Conservation (phyloP, 1,284 basidiomycete species). For the Pseudozyma tsukubaensis region DNA sequence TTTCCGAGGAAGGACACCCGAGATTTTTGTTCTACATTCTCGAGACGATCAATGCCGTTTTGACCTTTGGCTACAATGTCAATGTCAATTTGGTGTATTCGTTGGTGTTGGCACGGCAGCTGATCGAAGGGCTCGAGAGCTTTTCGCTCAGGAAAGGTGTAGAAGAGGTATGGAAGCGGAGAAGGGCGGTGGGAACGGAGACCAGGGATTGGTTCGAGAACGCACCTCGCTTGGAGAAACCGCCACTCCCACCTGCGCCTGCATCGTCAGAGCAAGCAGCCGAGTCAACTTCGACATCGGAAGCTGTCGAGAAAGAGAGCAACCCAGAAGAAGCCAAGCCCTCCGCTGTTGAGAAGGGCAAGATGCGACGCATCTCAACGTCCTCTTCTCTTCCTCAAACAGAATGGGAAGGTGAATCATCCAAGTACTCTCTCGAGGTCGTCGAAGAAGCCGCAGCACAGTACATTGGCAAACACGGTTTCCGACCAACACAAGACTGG, state of each 20-base stretch:
- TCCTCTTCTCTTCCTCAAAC: constrained; percentile 4
- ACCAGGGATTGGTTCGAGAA: constrained; percentile 38
- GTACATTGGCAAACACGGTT: constrained; percentile 58
- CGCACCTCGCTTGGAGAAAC: constrained; percentile 25
- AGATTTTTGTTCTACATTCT: constrained; percentile 90
- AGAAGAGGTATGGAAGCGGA: constrained; percentile 76
- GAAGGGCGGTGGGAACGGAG: constrained; percentile 28
- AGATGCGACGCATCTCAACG: constrained; percentile 46
- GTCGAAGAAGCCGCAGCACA: constrained; percentile 40
- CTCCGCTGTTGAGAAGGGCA: constrained; percentile 30
- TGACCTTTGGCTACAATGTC: constrained; percentile 72
- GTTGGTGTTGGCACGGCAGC: constrained; percentile 81
- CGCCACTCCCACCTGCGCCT: constrained; percentile 11
- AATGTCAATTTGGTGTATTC: constrained; percentile 91
- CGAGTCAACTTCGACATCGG: not conserved
- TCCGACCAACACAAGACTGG: constrained; percentile 62
- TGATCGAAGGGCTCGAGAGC: constrained; percentile 86
- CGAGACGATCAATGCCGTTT: constrained; percentile 87
- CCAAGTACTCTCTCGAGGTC: constrained; percentile 23
- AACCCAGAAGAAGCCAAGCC: not conserved
- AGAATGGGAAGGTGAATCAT: constrained; percentile 24
- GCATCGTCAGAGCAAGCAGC: constrained; percentile 11
- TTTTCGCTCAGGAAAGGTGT: constrained; percentile 86
- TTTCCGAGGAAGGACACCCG: constrained; percentile 93
- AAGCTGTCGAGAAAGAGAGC: not conserved